These are phyloP conservation scores for Mycena alexandri DNA, from an alignment of 768 basidiomycete genomes.

Conservation along the genomic window DNA sequence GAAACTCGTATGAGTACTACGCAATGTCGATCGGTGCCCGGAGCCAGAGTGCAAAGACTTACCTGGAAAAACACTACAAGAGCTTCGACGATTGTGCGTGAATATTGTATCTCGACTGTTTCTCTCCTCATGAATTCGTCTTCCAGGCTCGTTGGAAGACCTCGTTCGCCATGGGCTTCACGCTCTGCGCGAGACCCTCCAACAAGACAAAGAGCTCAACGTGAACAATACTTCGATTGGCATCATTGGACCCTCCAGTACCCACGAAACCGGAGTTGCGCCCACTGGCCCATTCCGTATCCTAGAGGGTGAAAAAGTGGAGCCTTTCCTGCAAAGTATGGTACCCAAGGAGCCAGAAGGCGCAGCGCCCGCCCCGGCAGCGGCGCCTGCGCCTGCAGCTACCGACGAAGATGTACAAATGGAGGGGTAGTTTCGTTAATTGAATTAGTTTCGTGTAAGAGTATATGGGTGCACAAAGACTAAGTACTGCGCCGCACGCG, in stretches of 20 bases:
- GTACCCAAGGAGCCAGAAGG: slow-evolving; percentile 71
- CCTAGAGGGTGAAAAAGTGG: slow-evolving; percentile 85
- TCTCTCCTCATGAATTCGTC: neutral
- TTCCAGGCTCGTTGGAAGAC: slow-evolving; percentile 79
- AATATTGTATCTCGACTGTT: slow-evolving; percentile 7
- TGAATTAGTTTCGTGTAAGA: slow-evolving; percentile 30
- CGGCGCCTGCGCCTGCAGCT: slow-evolving; percentile 51
- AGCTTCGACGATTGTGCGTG: slow-evolving; percentile 86
- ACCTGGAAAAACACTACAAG: slow-evolving; percentile 94
- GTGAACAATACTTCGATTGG: slow-evolving; percentile 95
- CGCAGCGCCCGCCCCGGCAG: slow-evolving; percentile 52
- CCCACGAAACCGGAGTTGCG: slow-evolving; percentile 65
- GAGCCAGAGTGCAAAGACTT: slow-evolving; percentile 98
- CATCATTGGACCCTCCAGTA: slow-evolving; percentile 83
- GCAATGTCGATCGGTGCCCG: slow-evolving; percentile 99
- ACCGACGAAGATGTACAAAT: slow-evolving; percentile 89
- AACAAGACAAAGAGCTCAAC: slow-evolving; percentile 97
- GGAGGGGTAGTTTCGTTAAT: slow-evolving; percentile 65
- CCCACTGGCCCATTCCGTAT: slow-evolving; percentile 83
- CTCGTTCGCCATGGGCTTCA: slow-evolving; percentile 94
- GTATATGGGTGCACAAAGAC: slow-evolving; percentile 12
- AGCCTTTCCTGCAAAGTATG: slow-evolving; percentile 84
- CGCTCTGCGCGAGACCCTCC: slow-evolving; percentile 95
- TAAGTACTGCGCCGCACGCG: neutral
- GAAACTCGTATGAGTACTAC: slow-evolving; percentile 97